A percentile compares a stretch with the other conserved stretches of the same genome.
These are phyloP conservation scores for Phoma sp. DNA, from an alignment of 2,329 filamentous ascomycete genomes.

Conservation along the genomic window DNA sequence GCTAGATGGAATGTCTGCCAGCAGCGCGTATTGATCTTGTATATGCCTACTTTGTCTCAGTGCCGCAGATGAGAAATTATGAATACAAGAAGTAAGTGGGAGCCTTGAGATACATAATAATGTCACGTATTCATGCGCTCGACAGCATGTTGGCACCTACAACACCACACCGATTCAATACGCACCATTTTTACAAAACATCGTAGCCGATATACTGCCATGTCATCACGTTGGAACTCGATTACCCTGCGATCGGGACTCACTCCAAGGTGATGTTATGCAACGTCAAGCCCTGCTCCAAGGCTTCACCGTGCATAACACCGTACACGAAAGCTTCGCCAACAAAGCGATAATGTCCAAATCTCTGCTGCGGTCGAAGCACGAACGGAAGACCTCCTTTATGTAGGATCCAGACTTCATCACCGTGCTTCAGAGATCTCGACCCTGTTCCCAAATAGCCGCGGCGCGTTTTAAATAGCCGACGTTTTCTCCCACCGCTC, in stretches of 20 bases:
- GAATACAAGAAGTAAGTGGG: no score
- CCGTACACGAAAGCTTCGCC: conserved; percentile 36
- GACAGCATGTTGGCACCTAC: no score
- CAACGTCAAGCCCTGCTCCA: conserved; percentile 15
- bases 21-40: no score
- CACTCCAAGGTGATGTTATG: conserved; percentile 21
- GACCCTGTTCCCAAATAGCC: conserved; percentile 32
- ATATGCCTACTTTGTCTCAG: background rate
- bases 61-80: no score
- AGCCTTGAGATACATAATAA: background rate
- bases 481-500: conserved; percentile 27
- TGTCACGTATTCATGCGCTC: no score
- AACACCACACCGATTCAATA: no score
- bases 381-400: conserved; percentile 25
- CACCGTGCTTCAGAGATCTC: conserved; percentile 24
- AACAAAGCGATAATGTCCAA: conserved; percentile 27
- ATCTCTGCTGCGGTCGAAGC: conserved; percentile 20
- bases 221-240: no score
- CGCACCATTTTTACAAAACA: no score
- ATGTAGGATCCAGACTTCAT: conserved; percentile 31
- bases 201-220: no score
- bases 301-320: conserved; percentile 32
- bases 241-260: background rate
- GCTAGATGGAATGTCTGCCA: conserved; percentile 7
- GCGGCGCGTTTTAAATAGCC: conserved; percentile 28